Conservation (phyloP, 2,329 filamentous ascomycete species). For the Ascocoryne sarcoides region DNA sequence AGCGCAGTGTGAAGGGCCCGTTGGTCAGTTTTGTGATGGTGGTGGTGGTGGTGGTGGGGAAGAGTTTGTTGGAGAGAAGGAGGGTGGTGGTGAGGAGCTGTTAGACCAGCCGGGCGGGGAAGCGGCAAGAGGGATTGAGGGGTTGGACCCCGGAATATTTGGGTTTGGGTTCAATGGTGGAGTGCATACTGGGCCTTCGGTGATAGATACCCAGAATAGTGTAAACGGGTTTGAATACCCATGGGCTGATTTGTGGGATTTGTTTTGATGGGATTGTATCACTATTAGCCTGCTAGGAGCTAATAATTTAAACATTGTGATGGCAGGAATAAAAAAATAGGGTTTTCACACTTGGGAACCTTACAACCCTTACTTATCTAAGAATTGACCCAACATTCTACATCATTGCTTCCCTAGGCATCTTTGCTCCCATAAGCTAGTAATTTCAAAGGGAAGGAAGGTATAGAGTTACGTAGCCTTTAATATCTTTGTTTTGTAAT, state of each 20-base stretch:
- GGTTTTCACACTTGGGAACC: no score
- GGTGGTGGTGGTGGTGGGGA: not conserved
- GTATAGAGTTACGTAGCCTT: no score
- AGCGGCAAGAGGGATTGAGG: not conserved
- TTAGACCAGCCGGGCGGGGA: not conserved
- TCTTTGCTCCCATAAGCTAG: no score
- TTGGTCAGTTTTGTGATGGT: slow-evolving; percentile 18
- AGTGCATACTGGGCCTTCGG: not conserved
- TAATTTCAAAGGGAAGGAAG: no score
- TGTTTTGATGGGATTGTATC: no score
- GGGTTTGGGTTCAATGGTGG: slow-evolving; percentile 1
- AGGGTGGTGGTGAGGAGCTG: not conserved
- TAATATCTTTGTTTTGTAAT: no score
- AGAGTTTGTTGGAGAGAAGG: not conserved
- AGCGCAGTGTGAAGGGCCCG: slow-evolving; percentile 29
- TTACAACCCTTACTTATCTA: no score
- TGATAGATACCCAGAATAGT: slow-evolving; percentile 4
- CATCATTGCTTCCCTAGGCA: no score
- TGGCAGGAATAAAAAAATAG: no score
- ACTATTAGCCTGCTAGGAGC: no score
- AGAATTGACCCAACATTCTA: no score
- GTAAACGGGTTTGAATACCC: slow-evolving; percentile 7
- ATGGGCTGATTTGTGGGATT: slow-evolving; percentile 6
- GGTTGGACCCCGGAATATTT: slow-evolving; percentile 2
- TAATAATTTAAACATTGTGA: no score